A percentile compares a stretch with the other conserved stretches of the same genome.
Evolutionary conservation across 2,329 filamentous ascomycete species (phyloP).

Genomic region (Botryosphaeria agaves): DNA sequence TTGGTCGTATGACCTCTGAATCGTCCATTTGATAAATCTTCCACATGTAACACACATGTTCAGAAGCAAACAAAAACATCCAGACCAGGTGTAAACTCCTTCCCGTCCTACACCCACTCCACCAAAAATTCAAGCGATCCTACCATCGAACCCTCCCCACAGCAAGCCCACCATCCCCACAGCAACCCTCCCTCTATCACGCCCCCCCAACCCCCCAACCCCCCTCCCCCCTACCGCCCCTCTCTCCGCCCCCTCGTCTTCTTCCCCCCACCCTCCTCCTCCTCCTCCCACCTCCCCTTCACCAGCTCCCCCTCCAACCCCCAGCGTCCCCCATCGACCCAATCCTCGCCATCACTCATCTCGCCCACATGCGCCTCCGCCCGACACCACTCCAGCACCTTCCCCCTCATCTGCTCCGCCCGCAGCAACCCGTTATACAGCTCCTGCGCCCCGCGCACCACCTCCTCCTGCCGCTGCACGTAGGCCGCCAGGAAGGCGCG

Average conservation of each 20-base stretch:
- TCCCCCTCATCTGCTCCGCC: constrained; percentile 53
- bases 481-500: constrained; percentile 57
- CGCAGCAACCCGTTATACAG: constrained; percentile 55
- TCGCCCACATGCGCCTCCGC: constrained; percentile 61
- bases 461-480: constrained; percentile 74
- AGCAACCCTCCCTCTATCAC: too few relatives aligned
- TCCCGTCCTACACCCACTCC: too few relatives aligned
- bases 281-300: constrained; percentile 69
- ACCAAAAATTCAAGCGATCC: too few relatives aligned
- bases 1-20: too few relatives aligned
- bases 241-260: constrained; percentile 30
- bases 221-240: too few relatives aligned
- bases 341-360: constrained; percentile 79
- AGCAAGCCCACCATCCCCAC: too few relatives aligned
- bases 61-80: too few relatives aligned
- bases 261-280: constrained; percentile 47
- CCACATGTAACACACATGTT: too few relatives aligned
- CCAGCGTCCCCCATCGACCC: constrained; percentile 75
- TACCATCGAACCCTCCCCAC: too few relatives aligned
- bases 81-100: too few relatives aligned
- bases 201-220: too few relatives aligned
- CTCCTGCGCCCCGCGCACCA: constrained; percentile 51
- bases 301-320: constrained; percentile 54
- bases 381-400: constrained; percentile 59
- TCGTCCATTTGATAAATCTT: too few relatives aligned